These are phyloP conservation scores for Morella rubra DNA, from an alignment of 306 rosid genomes.

Conservation along the genomic window DNA sequence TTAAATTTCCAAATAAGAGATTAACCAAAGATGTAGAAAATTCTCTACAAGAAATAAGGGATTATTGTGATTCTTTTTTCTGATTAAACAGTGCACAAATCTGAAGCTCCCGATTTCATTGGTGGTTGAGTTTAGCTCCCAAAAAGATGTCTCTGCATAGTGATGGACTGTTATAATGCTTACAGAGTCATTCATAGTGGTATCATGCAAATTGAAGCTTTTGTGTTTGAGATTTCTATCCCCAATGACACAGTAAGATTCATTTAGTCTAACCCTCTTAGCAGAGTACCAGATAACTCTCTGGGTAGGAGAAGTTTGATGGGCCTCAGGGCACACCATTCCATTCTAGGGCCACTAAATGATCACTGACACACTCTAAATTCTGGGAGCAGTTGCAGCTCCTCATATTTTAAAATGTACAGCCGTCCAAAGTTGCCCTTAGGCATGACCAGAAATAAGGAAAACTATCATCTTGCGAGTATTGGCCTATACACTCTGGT, in stretches of 20 bases:
- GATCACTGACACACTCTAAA: no score
- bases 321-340: no score
- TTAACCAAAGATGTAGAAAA: neutral
- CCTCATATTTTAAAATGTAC: no score
- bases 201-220: neutral
- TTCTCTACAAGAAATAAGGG: neutral
- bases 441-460: no score
- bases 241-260: no score
- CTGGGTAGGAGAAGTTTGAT: neutral
- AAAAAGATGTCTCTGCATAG: neutral
- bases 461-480: no score
- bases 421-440: no score
- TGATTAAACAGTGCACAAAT: neutral
- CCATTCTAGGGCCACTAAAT: no score
- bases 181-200: neutral
- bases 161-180: neutral
- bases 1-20: neutral
- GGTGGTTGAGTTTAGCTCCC: neutral
- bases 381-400: no score
- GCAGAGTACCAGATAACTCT: neutral
- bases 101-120: neutral
- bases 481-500: no score
- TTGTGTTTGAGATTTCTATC: neutral
- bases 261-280: neutral
- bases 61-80: neutral